These are phyloP conservation scores for Coleophoma crateriformis DNA, from an alignment of 2,329 filamentous ascomycete genomes.

Conservation along the genomic window DNA sequence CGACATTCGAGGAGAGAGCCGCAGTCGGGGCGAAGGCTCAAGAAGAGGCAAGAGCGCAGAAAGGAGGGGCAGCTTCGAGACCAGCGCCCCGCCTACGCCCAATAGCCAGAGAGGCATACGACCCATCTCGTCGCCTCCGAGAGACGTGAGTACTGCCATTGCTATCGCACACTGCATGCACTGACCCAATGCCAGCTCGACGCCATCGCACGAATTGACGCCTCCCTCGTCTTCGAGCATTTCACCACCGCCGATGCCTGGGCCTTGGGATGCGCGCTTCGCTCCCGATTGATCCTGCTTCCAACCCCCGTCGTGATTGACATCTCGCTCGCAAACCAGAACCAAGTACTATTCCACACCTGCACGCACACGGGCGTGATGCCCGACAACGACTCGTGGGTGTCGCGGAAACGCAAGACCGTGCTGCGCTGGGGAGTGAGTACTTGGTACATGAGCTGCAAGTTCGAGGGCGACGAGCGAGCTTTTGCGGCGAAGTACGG, in stretches of 20 bases:
- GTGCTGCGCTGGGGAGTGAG: slow-evolving; percentile 66
- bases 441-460: slow-evolving; percentile 67
- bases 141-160: slow-evolving; percentile 10
- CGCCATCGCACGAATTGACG: slow-evolving; percentile 22
- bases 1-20: no score
- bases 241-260: slow-evolving; percentile 63
- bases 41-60: neutral
- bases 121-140: slow-evolving; percentile 12
- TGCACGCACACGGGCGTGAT: slow-evolving; percentile 60
- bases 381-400: slow-evolving; percentile 69
- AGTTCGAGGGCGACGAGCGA: slow-evolving; percentile 58
- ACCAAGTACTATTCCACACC: slow-evolving; percentile 64
- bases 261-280: slow-evolving; percentile 58
- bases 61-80: neutral
- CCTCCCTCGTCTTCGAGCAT: slow-evolving; percentile 23
- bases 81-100: slow-evolving; percentile 3
- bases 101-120: neutral
- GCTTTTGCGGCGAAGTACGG: slow-evolving; percentile 61
- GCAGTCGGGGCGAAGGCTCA: neutral
- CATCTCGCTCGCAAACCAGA: slow-evolving; percentile 53
- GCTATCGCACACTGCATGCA: neutral
- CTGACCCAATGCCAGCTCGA: slow-evolving; percentile 18
- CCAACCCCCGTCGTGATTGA: slow-evolving; percentile 54
- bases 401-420: slow-evolving; percentile 64
- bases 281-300: slow-evolving; percentile 53